A percentile compares a stretch with the other conserved stretches of the same genome.
Conservation (phyloP, 2,329 filamentous ascomycete species). For the Hypoxylon sp. region DNA sequence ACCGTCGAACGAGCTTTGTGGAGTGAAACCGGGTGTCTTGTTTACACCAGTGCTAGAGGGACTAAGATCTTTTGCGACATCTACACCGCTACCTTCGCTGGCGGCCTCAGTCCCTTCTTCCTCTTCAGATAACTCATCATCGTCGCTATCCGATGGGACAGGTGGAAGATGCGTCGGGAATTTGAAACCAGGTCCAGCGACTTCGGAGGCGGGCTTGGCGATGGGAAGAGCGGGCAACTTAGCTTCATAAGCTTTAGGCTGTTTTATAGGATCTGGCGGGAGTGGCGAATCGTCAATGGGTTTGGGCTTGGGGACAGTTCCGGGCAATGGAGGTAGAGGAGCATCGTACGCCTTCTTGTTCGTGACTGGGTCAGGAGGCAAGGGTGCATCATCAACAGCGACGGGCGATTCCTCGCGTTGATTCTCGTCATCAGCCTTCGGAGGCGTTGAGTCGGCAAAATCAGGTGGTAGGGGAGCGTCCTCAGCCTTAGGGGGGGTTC, state of each 20-base stretch:
- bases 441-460: slow-evolving; percentile 48
- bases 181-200: slow-evolving; percentile 48
- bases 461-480: slow-evolving; percentile 54
- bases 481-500: slow-evolving; percentile 41
- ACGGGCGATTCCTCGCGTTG: slow-evolving; percentile 43
- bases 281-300: slow-evolving; percentile 56
- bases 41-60: slow-evolving; percentile 61
- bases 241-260: slow-evolving; percentile 51
- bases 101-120: slow-evolving; percentile 62
- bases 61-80: slow-evolving; percentile 74
- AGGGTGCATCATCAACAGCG: slow-evolving; percentile 53
- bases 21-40: slow-evolving; percentile 66
- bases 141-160: slow-evolving; percentile 54
- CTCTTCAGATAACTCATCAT: slow-evolving; percentile 62
- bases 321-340: slow-evolving; percentile 49
- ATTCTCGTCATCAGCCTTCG: slow-evolving; percentile 23
- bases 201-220: slow-evolving; percentile 41
- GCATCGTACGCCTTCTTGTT: slow-evolving; percentile 52
- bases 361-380: slow-evolving; percentile 60
- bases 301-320: slow-evolving; percentile 43
- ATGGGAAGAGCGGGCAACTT: slow-evolving; percentile 47
- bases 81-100: slow-evolving; percentile 72
- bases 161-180: slow-evolving; percentile 52
- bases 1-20: slow-evolving; percentile 69
- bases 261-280: slow-evolving; percentile 56